Evolutionary conservation across 192 early-diverging fungal genomes (phyloP).

Genomic region (Coemansia sp.): DNA sequence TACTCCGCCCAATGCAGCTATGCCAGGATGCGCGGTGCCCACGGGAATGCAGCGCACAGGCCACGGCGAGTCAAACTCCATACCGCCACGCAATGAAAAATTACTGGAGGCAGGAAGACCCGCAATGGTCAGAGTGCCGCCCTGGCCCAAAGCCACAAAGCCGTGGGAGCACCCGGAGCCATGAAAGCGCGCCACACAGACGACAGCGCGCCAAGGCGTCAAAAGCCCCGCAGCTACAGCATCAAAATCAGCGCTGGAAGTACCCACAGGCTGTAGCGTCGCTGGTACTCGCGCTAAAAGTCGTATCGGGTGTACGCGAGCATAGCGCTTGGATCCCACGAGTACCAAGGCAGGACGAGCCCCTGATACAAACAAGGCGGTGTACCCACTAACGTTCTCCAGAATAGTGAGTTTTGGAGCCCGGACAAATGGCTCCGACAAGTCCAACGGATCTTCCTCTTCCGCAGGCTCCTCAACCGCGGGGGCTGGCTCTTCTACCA

Average conservation of each 20-base stretch:
- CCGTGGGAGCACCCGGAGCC: conserved; percentile 37
- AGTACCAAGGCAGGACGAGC: conserved; percentile 30
- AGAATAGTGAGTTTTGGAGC: conserved; percentile 32
- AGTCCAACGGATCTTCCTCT: not conserved
- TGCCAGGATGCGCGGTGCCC: conserved; percentile 37
- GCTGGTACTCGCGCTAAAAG: conserved; percentile 19
- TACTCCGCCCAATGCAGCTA: conserved; percentile 62
- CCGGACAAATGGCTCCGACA: conserved; percentile 10
- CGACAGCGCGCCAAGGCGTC: conserved; percentile 17
- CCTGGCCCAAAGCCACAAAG: conserved; percentile 41
- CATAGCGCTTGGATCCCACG: conserved; percentile 36
- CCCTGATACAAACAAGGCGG: conserved; percentile 39
- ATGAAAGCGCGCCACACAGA: conserved; percentile 43
- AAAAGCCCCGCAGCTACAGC: conserved; percentile 24
- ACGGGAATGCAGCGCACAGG: conserved; percentile 43
- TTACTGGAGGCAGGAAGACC: conserved; percentile 17
- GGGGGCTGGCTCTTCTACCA: not conserved
- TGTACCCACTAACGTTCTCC: conserved; percentile 40
- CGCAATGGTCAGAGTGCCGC: conserved; percentile 36
- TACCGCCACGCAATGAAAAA: conserved; percentile 22
- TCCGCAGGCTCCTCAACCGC: not conserved
- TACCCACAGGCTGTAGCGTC: conserved; percentile 10
- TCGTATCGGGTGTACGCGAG: conserved; percentile 47
- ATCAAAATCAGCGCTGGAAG: conserved; percentile 14
- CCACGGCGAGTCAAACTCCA: conserved; percentile 52